Evolutionary conservation across 1,284 basidiomycete species (phyloP), one percentile per base, ranked within the genome.

Genomic region (Rhizopogon parksii): DNA sequence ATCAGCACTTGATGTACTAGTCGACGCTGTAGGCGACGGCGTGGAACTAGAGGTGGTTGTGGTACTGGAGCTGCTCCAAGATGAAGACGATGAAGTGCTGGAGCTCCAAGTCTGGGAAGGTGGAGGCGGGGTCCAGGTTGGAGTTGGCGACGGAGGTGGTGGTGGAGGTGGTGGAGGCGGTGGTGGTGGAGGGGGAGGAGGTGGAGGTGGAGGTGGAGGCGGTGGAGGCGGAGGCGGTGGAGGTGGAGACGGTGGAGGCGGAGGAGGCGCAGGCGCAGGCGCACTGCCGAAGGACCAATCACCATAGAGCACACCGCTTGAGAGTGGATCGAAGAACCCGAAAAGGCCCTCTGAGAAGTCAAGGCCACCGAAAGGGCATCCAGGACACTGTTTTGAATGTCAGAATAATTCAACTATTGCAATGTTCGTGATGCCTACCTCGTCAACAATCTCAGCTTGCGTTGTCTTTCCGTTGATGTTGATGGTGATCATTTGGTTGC

Each of bases 291-390:
- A 72, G 43, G 40, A 53, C 79, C 78, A 82, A 9, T 57, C 37
- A 53, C 74, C 73, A 35, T 51, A 46, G 55, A 82, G 56, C 38
- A 73, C 70, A 52, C 80, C 82, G 1, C 39, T 60, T 38, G 58
- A 58, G 38, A 64, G 25, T 37, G 56, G 48, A 15, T 65, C 60
- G 57, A 78, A 74, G 59, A 51, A 68, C 37, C 59, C 9, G 71
- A 89, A 89, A 37, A 89, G 75, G 21, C 76, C 71, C 14, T 65
- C 55, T 17, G 77, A 77, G 47, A 85, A 63, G 70, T 87, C 84
- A 53, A 86, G 74, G 38, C 72, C 78, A 30, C 75, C 77, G 52
- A 66, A 68, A 0, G 72, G 72, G 65, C 83, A 86, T 30, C 74
- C 75, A 8, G 73, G 74, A 60, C 82, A 83, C 70, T 79, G 19